These are phyloP conservation scores for Rhynchosporium secalis DNA, from an alignment of 2,329 filamentous ascomycete species.

Conservation along the genomic window DNA sequence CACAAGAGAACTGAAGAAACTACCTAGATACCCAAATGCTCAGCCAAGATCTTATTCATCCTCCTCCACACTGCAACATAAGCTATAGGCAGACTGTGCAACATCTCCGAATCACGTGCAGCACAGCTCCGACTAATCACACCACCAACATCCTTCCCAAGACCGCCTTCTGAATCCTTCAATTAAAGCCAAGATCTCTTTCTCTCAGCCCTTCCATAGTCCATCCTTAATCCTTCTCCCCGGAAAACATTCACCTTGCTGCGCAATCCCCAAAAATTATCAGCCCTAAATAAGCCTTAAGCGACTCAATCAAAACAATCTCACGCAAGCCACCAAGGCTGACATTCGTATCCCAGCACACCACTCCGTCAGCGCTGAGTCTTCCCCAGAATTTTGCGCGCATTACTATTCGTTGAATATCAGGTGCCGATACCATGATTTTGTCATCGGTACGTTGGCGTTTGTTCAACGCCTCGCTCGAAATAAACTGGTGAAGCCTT, in stretches of 20 bases:
- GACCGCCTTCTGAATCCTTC: not conserved
- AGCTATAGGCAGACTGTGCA: not conserved
- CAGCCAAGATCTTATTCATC: not conserved
- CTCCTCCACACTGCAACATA: not conserved
- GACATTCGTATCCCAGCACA: slow-evolving; percentile 14
- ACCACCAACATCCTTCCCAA: not conserved
- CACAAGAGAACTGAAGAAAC: not conserved
- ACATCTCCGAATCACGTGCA: not conserved
- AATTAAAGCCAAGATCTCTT: not conserved
- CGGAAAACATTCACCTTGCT: not conserved
- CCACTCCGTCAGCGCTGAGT: slow-evolving; percentile 4
- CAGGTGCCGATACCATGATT: not conserved
- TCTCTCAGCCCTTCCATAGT: slow-evolving; percentile 1
- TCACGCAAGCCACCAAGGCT: slow-evolving; percentile 15
- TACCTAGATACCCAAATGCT: not conserved
- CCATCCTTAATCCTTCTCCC: not conserved
- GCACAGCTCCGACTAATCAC: not conserved
- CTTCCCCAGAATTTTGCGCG: slow-evolving; percentile 4
- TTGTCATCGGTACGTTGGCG: slow-evolving; percentile 12
- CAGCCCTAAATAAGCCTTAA: not conserved
- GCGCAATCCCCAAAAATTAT: not conserved
- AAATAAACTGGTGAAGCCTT: slow-evolving; percentile 15
- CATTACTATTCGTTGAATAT: not conserved
- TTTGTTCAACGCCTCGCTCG: slow-evolving; percentile 4
- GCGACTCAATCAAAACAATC: slow-evolving; percentile 9